Evolutionary conservation across 169 alveolate genomes (phyloP), one percentile per base, ranked within the genome.

Genomic region (Plasmodium fragile): DNA sequence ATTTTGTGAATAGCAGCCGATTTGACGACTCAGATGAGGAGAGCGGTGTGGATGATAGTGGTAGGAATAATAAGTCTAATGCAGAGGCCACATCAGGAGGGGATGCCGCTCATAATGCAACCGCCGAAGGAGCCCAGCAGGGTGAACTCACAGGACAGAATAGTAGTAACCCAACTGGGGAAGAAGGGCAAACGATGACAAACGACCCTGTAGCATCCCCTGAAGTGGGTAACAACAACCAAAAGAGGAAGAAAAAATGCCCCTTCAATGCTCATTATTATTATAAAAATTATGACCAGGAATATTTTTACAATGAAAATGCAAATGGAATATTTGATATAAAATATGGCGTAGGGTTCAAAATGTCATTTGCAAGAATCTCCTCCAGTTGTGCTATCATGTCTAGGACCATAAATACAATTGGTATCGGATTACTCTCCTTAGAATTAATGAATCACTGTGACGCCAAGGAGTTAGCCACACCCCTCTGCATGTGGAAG

Each of bases 401-500:
- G 98, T 97, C 99, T 3, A 93, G 98, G 25, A 97, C 99, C 3
- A 95, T 92, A 30, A 96, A 96, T 25, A 95, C 96, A 32, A 96
- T 97, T 22, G 99, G 99, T 39, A 95, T 97, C 3, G 99, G 99
- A 22, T 93, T 97, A 96, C 85, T 97, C 52, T 95, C 98, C 7
- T 83, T 96, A 80, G 98, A 97, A 69, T 96, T 97, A 73, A 95
- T 96, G 97, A 90, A 94, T 39, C 97, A 95, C 79, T 96, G 97
- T 89, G 97, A 95, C 81, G 96, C 97, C 16, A 91, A 96, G 39
- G 97, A 95, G 49, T 78, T 96, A 91, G 96, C 97, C 28, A 96
- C 96, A 8, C 97, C 97, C 11, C 90, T 97, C 95, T 97, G 98
- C 82, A 96, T 97, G 98, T 97, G 98, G 98, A 95, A 96, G 49